Evolutionary conservation across 495 filamentous ascomycete genomes (phyloP).

Genomic region (Chaetomidium leptoderma): DNA sequence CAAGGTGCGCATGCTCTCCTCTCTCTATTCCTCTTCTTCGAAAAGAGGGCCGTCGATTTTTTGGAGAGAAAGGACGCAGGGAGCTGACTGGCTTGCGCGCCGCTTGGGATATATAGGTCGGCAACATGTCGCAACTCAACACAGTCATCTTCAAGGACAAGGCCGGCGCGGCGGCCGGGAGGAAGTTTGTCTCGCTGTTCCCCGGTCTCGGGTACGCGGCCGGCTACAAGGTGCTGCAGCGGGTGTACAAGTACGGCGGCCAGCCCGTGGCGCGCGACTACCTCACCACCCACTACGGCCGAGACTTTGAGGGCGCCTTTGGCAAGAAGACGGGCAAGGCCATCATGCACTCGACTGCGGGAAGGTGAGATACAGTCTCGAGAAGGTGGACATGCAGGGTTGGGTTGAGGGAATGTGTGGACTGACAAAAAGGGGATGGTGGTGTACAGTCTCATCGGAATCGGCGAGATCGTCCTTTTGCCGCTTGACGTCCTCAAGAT

Average conservation of each 20-base stretch:
- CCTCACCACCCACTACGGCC: conserved; percentile 73
- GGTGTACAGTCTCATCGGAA: conserved; percentile 67
- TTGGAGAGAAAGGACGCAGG: conserved; percentile 21
- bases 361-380: conserved; percentile 53
- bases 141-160: conserved; percentile 91
- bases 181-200: conserved; percentile 93
- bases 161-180: conserved; percentile 59
- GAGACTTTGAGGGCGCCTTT: conserved; percentile 80
- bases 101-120: conserved; percentile 48
- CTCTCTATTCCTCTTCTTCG: neutral
- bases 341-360: conserved; percentile 93
- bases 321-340: conserved; percentile 97
- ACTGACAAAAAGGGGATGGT: neutral
- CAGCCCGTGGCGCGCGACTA: conserved; percentile 95
- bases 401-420: conserved; percentile 28
- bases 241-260: conserved; percentile 98
- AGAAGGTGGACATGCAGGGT: neutral
- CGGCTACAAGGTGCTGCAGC: conserved; percentile 95
- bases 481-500: conserved; percentile 98
- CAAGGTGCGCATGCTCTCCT: conserved; percentile 50
- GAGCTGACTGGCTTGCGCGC: neutral
- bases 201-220: conserved; percentile 95
- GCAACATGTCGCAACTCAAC: conserved; percentile 62
- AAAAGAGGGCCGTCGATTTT: too few species aligned
- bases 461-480: conserved; percentile 92